Evolutionary conservation across 2,329 filamentous ascomycete genomes (phyloP), one percentile per base, ranked within the genome.

Genomic region (Aspergillus uvarum): DNA sequence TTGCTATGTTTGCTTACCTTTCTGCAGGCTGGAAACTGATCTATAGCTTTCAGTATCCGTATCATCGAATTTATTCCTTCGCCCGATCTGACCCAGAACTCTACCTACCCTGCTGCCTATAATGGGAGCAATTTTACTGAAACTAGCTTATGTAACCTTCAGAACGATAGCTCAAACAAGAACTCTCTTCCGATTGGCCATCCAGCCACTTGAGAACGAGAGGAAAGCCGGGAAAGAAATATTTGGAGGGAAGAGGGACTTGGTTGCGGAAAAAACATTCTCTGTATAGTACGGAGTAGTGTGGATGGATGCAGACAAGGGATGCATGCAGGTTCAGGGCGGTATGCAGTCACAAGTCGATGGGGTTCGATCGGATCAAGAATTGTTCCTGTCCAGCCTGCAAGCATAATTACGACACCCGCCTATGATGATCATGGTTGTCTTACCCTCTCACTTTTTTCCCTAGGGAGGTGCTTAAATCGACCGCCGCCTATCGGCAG

Each of bases 271-370:
- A 44, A 44, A 16, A 19, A 19, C n/a, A 44, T 44, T 42, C 38
- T 42, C 12, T n/a, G 38, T 14, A n/a, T 7, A 42, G 38, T 38
- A 38, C 4, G 10, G 11, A 8, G 14, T n/a, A n/a, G 38, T 42
- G 5, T 42, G 38, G 38, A n/a, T 42, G 58, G 42, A 62, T 63
- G 62, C 62, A 64, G 62, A 56, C 42, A 32, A 22, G 48, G 51
- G 55, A 47, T 58, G 59, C 52, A 62, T 64, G 63, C 60, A 63
- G 61, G 52, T 31, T 51, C 60, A 62, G 58, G 60, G 63, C 64
- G 64, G 64, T 65, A 62, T 64, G 54, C 48, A 53, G 48, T 38
- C 42, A n/a, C 42, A 24, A 44, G 52, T 54, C 22, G 52, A 54
- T 47, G 52, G 19, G 48, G 32, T 48, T 56, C 54, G 51, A 38